phyloP scores from a whole-genome alignment of 2,329 filamentous ascomycete genomes.

The Seiridium unicorne region DNA sequence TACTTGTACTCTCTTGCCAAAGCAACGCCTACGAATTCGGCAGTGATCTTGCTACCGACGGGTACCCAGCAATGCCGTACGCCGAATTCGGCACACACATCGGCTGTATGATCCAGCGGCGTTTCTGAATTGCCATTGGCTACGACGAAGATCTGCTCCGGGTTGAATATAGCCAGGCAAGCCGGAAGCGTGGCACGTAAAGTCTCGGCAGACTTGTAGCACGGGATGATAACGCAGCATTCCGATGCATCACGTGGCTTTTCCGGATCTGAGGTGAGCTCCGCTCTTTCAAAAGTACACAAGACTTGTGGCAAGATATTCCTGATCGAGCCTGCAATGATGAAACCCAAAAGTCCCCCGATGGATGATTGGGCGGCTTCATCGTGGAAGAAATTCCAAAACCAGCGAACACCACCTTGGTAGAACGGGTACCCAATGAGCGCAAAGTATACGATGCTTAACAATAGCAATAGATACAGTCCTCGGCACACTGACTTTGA shows the following conservation, averaged over 20 bases:
- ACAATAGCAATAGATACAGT: too few relatives aligned
- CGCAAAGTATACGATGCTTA: too few relatives aligned
- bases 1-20: conserved; percentile 42
- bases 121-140: conserved; percentile 45
- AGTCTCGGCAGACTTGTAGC: conserved; percentile 41
- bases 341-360: too few relatives aligned
- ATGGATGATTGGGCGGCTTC: too few relatives aligned
- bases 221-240: conserved; percentile 34
- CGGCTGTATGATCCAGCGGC: conserved; percentile 45
- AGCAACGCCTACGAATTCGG: conserved; percentile 45
- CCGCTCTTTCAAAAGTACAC: not conserved
- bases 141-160: conserved; percentile 43
- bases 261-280: too few relatives aligned
- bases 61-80: conserved; percentile 48
- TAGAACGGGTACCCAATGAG: too few relatives aligned
- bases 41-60: conserved; percentile 46
- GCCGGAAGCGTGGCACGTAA: conserved; percentile 39
- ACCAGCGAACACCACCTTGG: too few relatives aligned
- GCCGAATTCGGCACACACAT: conserved; percentile 38
- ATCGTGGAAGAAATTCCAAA: too few relatives aligned
- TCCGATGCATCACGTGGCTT: not conserved
- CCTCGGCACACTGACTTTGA: too few relatives aligned
- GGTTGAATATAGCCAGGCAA: conserved; percentile 42
- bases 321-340: too few relatives aligned
- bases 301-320: too few relatives aligned